Evolutionary conservation across 2,329 filamentous ascomycete species (phyloP).

Genomic region (Tolypocladium pustulatum): DNA sequence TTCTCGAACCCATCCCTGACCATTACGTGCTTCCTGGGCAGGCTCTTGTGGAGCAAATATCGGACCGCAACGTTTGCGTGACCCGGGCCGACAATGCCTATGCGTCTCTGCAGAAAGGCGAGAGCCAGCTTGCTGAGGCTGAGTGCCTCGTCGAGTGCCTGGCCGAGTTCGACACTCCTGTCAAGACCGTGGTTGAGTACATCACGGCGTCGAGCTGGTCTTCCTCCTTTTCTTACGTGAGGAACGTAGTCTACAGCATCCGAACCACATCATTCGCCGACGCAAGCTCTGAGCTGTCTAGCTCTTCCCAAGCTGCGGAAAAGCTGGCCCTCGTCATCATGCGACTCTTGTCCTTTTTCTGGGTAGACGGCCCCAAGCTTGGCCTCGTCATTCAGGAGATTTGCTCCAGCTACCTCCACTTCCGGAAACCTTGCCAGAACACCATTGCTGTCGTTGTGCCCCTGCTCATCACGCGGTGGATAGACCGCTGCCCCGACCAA

Average conservation of each 20-base stretch:
- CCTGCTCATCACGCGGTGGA: slow-evolving; percentile 53
- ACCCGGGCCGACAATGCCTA: slow-evolving; percentile 14
- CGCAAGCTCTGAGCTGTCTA: slow-evolving; percentile 20
- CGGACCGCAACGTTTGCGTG: slow-evolving; percentile 24
- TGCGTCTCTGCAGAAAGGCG: slow-evolving; percentile 6
- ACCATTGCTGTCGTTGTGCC: slow-evolving; percentile 53
- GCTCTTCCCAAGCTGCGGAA: slow-evolving; percentile 38
- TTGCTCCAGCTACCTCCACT: slow-evolving; percentile 56
- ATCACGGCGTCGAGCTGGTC: slow-evolving; percentile 55
- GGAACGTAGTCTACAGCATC: slow-evolving; percentile 38
- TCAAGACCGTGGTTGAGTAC: slow-evolving; percentile 51
- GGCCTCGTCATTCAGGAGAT: slow-evolving; percentile 54
- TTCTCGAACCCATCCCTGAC: slow-evolving; percentile 50
- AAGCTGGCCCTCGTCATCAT: slow-evolving; percentile 41
- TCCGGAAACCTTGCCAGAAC: slow-evolving; percentile 53
- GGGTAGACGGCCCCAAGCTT: slow-evolving; percentile 53
- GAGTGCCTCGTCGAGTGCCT: slow-evolving; percentile 22
- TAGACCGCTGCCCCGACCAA: slow-evolving; percentile 53
- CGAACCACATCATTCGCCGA: slow-evolving; percentile 32
- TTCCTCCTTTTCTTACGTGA: slow-evolving; percentile 47
- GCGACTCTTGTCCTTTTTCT: slow-evolving; percentile 51
- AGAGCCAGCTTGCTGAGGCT: slow-evolving; percentile 9
- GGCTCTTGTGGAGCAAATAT: slow-evolving; percentile 44
- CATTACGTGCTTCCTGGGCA: slow-evolving; percentile 44
- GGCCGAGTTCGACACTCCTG: slow-evolving; percentile 40